Evolutionary conservation across 257 asterid species (phyloP).

Genomic region (Fraxinus pennsylvanica): DNA sequence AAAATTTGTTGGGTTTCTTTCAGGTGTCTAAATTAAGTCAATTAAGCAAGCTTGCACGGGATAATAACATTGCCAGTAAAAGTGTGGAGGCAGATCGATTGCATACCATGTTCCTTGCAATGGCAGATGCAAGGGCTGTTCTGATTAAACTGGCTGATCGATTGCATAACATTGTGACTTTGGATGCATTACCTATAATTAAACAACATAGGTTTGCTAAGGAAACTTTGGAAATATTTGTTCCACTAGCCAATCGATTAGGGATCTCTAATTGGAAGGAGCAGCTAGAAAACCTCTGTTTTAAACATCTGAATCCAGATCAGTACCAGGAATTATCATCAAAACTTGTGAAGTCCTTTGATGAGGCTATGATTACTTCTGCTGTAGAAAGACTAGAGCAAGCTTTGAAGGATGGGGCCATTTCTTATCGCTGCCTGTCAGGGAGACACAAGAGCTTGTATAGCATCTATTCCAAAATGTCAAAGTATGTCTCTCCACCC

Average conservation of each 20-base stretch:
- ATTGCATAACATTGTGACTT: slow-evolving; percentile 93
- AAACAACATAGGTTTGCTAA: slow-evolving; percentile 94
- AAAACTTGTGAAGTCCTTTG: slow-evolving; percentile 56
- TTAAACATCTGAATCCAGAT: slow-evolving; percentile 71
- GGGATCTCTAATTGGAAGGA: slow-evolving; percentile 95
- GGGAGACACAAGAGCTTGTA: slow-evolving; percentile 95
- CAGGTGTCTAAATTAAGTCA: slow-evolving; percentile 96
- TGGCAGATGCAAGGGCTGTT: slow-evolving; percentile 97
- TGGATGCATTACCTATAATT: slow-evolving; percentile 68
- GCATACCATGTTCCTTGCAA: slow-evolving; percentile 97
- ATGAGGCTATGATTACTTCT: slow-evolving; percentile 65
- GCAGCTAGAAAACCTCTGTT: slow-evolving; percentile 87
- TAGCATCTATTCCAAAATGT: slow-evolving; percentile 86
- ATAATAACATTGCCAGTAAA: slow-evolving; percentile 85
- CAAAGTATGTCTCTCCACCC: slow-evolving; percentile 50
- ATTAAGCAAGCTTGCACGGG: slow-evolving; percentile 96
- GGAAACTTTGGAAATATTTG: slow-evolving; percentile 95
- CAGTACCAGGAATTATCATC: slow-evolving; percentile 73
- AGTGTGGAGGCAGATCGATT: slow-evolving; percentile 89
- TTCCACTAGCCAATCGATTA: slow-evolving; percentile 86
- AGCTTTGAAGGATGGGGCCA: slow-evolving; percentile 55
- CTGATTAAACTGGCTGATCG: slow-evolving; percentile 93
- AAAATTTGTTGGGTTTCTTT: slow-evolving; percentile 4
- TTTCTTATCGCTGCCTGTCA: slow-evolving; percentile 59
- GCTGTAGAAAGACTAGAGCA: slow-evolving; percentile 73